Evolutionary conservation across 768 basidiomycete species (phyloP), one percentile per base, ranked within the genome.

Genomic region (Chiua virens): DNA sequence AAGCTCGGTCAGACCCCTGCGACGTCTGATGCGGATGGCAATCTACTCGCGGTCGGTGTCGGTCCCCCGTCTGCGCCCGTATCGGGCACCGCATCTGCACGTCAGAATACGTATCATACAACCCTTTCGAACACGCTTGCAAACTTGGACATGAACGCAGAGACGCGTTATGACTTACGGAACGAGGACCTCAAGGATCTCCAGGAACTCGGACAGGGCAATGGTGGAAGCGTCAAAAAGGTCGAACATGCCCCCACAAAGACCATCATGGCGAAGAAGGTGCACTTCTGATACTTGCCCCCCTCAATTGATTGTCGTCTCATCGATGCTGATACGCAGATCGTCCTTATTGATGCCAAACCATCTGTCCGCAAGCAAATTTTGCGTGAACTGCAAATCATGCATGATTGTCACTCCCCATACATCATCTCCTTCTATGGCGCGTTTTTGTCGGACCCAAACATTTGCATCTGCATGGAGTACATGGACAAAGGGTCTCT

Each of bases 391-490:
- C 76, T 99, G 58, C 96, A 98, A 62, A 98, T 99, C 76, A 96
- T 98, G 96, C 92, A 98, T 69, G 90, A 97, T 71, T 98, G 96
- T 72, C 79, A 87, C 58, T 95, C 92, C 8, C 82, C 80, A 48
- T 91, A 93, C 70, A 99, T 99, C 67, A 89, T 99, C 61, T 94
- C 91, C 0, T 99, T 98, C 75, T 95, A 88, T 66, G 97, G 97
- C 54, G 97, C 97, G 46, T 99, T 93, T 73, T 77, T 98, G 28
- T 85, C 89, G 3, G 97, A 99, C 70, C 96, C 96, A 13, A 98
- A 98, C 64, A 96, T 99, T 65, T 97, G 97, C 71, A 96, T 98
- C 46, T 98, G 94, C 73, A 98, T 99, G 87, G 97, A 99, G 68
- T 90, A 72, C 70, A 89, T 89, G 90, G 89, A 96, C 78, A 94